Percentiles rank a stretch among this genome's conserved stretches.
Evolutionary conservation across 2,329 filamentous ascomycete species (phyloP).

Genomic region (Torrubiella hemipterigena): DNA sequence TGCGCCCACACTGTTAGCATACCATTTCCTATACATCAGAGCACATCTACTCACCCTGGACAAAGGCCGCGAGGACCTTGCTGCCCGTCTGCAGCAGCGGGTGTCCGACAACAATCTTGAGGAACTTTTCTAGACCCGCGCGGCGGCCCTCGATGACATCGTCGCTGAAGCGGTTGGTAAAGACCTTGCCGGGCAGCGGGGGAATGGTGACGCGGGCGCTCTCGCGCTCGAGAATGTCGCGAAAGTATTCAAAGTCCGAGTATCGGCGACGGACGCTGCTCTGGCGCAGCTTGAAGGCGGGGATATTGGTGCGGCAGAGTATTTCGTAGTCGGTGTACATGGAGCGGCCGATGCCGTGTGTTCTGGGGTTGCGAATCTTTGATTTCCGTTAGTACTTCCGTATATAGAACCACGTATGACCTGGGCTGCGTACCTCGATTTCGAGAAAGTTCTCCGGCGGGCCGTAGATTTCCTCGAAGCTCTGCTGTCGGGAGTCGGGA

Average conservation of each 20-base stretch:
- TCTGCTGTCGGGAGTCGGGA: slow-evolving; percentile 73
- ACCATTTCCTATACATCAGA: not conserved
- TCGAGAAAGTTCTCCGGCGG: slow-evolving; percentile 98
- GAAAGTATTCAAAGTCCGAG: slow-evolving; percentile 97
- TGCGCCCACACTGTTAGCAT: slow-evolving; percentile 17
- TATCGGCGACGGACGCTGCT: slow-evolving; percentile 85
- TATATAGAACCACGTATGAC: not conserved
- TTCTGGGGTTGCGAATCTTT: slow-evolving; percentile 86
- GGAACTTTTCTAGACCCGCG: slow-evolving; percentile 84
- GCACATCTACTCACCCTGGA: slow-evolving; percentile 57
- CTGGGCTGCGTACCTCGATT: slow-evolving; percentile 61
- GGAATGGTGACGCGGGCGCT: slow-evolving; percentile 90
- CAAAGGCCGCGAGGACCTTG: slow-evolving; percentile 91
- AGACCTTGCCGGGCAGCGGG: slow-evolving; percentile 90
- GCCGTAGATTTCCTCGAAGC: slow-evolving; percentile 97
- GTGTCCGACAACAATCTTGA: slow-evolving; percentile 96
- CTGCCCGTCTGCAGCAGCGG: slow-evolving; percentile 94
- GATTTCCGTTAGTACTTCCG: slow-evolving; percentile 1
- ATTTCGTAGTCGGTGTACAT: slow-evolving; percentile 99
- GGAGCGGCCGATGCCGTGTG: slow-evolving; percentile 82
- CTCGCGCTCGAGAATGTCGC: slow-evolving; percentile 94
- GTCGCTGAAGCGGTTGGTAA: slow-evolving; percentile 95
- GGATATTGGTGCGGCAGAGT: slow-evolving; percentile 94
- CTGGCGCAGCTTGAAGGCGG: slow-evolving; percentile 90
- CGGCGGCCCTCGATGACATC: slow-evolving; percentile 93